Evolutionary conservation across 176 grass and related monocot species (phyloP), one percentile per base, ranked within the genome.

Genomic region (Miscanthus lutarioriparius): DNA sequence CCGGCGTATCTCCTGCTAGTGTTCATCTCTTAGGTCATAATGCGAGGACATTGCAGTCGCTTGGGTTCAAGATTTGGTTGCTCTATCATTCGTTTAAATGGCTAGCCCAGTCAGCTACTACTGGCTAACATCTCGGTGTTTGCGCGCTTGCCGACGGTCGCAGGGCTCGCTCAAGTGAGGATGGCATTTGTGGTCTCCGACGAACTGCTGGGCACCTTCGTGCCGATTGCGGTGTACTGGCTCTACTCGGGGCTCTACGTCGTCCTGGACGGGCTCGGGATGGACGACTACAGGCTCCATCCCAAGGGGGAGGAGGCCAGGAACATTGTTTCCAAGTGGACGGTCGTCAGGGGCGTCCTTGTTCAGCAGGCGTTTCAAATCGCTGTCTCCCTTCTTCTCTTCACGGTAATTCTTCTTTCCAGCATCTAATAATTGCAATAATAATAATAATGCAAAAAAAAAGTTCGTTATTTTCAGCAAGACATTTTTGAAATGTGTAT

Each of bases 191-290:
- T 81, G 47, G 84, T 94, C 49, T 92, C 94, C 26, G 94, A 97
- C 82, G 94, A 94, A 81, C 79, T 97, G 86, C 75, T 97, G 48
- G 94, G 94, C 78, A 97, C 94, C 2, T 92, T 97, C 69, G 89
- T 97, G 74, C 94, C 94, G 10, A 92, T 97, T 68, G 91, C 85
- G 4, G 94, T 97, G 70, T 97, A 97, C 79, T 97, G 94, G 94
- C 77, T 92, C 51, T 97, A 97, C 79, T 97, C 94, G 11, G 94
- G 91, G 43, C 20, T 97, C 40, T 94, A 97, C 86, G 48, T 88
- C 78, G 45, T 90, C 63, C 38, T 97, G 64, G 92, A 92, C 28
- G 86, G 67, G 13, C 74, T 93, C 67, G 92, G 90, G 9, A 82
- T 93, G 72, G 94, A 97, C 53, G 83, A 92, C 71, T 97, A 97